phyloP scores from a whole-genome alignment of 176 grass and related monocot genomes.

The Avena eriantha region DNA sequence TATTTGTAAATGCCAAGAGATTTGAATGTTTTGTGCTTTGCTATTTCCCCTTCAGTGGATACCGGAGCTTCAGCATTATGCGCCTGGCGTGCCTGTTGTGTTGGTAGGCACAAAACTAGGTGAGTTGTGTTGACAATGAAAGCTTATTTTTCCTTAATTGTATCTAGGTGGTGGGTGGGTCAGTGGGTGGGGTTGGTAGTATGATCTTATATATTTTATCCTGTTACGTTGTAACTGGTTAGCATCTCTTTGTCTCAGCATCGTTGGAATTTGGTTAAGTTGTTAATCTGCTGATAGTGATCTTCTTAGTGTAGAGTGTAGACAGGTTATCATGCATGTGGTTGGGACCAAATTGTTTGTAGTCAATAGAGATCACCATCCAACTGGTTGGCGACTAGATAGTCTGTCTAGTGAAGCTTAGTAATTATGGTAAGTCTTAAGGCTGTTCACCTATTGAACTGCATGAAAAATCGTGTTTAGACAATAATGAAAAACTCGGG shows the following conservation, averaged over 20 bases:
- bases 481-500: background rate
- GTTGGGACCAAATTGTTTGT: constrained; percentile 1
- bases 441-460: background rate
- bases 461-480: constrained; percentile 19
- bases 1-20: constrained; percentile 4
- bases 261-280: constrained; percentile 40
- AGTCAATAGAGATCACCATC: constrained; percentile 1
- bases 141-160: constrained; percentile 37
- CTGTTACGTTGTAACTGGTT: constrained; percentile 41
- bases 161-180: constrained; percentile 9
- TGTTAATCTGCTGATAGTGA: constrained; percentile 10
- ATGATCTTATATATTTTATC: background rate
- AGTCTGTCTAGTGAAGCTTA: constrained; percentile 24
- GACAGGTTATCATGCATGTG: constrained; percentile 17
- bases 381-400: background rate
- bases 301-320: background rate
- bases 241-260: constrained; percentile 37
- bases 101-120: constrained; percentile 98
- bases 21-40: constrained; percentile 26
- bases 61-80: constrained; percentile 98
- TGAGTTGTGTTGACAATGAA: constrained; percentile 56
- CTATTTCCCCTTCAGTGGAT: constrained; percentile 79
- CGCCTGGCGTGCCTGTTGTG: constrained; percentile 88
- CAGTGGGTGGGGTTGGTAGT: constrained; percentile 26
- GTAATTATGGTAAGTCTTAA: constrained; percentile 23